Evolutionary conservation across 164 flowering plant species (phyloP).

Genomic region (Macadamia tetraphylla): DNA sequence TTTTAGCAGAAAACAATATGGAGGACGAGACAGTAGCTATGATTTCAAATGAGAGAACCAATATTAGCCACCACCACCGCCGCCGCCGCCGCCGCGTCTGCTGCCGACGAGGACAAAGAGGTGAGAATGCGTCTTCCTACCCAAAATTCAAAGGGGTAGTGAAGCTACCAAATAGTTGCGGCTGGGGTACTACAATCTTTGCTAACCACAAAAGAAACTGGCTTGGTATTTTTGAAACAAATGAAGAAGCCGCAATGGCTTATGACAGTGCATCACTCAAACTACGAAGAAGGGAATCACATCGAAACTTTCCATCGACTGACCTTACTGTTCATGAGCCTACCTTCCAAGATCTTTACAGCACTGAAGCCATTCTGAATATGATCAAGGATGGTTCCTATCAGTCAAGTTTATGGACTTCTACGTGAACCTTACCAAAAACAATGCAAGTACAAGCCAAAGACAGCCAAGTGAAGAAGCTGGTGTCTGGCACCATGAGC

Average conservation of each 20-base stretch:
- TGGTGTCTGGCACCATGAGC: constrained; percentile 23
- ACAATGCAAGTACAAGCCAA: background rate
- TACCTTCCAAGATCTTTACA: constrained; percentile 31
- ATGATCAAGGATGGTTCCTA: constrained; percentile 67
- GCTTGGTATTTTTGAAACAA: constrained; percentile 62
- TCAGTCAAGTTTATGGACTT: constrained; percentile 29
- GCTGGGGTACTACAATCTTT: constrained; percentile 66
- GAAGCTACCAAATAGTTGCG: constrained; percentile 42
- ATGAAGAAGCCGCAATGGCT: constrained; percentile 61
- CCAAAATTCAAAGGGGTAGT: constrained; percentile 59
- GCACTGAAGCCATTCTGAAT: constrained; percentile 26
- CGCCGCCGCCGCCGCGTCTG: background rate
- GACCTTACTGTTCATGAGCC: constrained; percentile 31
- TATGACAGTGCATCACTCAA: constrained; percentile 58
- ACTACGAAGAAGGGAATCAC: constrained; percentile 36
- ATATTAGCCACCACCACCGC: background rate
- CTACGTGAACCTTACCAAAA: constrained; percentile 11
- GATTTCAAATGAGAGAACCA: constrained; percentile 8
- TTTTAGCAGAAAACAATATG: background rate
- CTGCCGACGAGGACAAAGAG: constrained; percentile 19
- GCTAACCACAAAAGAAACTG: constrained; percentile 57
- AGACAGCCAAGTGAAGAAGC: background rate
- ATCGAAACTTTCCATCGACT: constrained; percentile 47
- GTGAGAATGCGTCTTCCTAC: constrained; percentile 7
- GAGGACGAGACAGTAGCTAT: constrained; percentile 20